These are phyloP conservation scores for Ustilago crameri DNA, from an alignment of 1,284 basidiomycete genomes.

Conservation along the genomic window DNA sequence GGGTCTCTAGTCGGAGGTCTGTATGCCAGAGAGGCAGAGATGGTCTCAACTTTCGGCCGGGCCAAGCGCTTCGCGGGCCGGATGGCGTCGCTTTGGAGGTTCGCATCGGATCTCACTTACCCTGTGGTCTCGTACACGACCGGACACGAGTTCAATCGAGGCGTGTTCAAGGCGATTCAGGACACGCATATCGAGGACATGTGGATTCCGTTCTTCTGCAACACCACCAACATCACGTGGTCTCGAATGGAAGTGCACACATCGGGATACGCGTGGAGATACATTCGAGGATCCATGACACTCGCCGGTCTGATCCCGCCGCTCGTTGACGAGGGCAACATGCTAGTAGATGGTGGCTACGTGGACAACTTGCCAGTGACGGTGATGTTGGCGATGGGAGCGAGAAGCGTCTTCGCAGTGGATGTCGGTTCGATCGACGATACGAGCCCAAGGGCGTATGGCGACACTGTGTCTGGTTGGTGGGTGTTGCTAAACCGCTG, in stretches of 20 bases:
- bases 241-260: constrained; percentile 98
- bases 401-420: constrained; percentile 89
- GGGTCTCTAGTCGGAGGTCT: constrained; percentile 91
- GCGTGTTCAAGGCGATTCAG: constrained; percentile 48
- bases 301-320: constrained; percentile 94
- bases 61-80: constrained; percentile 89
- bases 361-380: constrained; percentile 74
- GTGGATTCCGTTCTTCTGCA: constrained; percentile 99
- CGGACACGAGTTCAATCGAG: constrained; percentile 71
- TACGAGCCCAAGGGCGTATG: constrained; percentile 91
- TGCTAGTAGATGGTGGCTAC: constrained; percentile 67
- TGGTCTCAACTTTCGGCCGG: constrained; percentile 84
- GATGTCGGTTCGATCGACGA: constrained; percentile 97
- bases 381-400: constrained; percentile 91
- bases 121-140: constrained; percentile 98
- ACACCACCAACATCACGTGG: constrained; percentile 97
- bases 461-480: constrained; percentile 95
- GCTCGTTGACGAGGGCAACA: constrained; percentile 90
- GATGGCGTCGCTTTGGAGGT: constrained; percentile 94
- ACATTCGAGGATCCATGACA: constrained; percentile 93
- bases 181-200: constrained; percentile 84
- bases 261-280: constrained; percentile 78
- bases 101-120: constrained; percentile 94
- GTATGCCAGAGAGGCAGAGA: constrained; percentile 91
- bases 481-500: constrained; percentile 92